Percentiles rank a stretch among this genome's conserved stretches.
These are phyloP conservation scores for Lyophyllum semitale DNA, from an alignment of 768 basidiomycete genomes.

Conservation along the genomic window DNA sequence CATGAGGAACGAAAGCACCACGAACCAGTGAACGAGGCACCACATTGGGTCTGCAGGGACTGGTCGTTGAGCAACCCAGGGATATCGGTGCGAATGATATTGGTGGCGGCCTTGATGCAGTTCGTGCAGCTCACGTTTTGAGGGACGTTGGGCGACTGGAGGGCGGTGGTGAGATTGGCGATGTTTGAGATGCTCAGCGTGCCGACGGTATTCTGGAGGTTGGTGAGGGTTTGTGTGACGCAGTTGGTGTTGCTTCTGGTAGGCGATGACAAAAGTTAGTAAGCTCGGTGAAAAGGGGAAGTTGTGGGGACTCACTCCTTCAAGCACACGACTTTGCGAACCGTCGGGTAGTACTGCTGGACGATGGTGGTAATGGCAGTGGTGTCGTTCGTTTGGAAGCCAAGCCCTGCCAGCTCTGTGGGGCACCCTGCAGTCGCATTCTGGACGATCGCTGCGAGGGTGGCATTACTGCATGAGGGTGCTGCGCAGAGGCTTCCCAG, in stretches of 20 bases:
- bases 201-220: conserved; percentile 44
- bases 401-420: conserved; percentile 34
- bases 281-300: background rate
- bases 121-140: conserved; percentile 49
- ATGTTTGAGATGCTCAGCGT: conserved; percentile 38
- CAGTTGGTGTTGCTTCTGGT: conserved; percentile 52
- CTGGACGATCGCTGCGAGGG: conserved; percentile 53
- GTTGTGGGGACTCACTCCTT: conserved; percentile 59
- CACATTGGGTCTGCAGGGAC: conserved; percentile 41
- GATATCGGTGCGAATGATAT: conserved; percentile 35
- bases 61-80: conserved; percentile 32
- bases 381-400: conserved; percentile 20
- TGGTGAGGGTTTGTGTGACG: conserved; percentile 55
- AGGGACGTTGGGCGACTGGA: conserved; percentile 18
- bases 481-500: conserved; percentile 54
- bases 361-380: conserved; percentile 36
- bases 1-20: conserved; percentile 1
- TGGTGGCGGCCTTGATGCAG: conserved; percentile 55
- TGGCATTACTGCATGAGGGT: conserved; percentile 57
- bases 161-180: conserved; percentile 12
- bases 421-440: conserved; percentile 53
- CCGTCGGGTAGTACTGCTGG: conserved; percentile 56
- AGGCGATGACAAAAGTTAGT: background rate
- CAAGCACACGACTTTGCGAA: conserved; percentile 59
- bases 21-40: conserved; percentile 53